phyloP scores from a whole-genome alignment of 148 eudicot genomes.

The Vaccinium corymbosum region DNA sequence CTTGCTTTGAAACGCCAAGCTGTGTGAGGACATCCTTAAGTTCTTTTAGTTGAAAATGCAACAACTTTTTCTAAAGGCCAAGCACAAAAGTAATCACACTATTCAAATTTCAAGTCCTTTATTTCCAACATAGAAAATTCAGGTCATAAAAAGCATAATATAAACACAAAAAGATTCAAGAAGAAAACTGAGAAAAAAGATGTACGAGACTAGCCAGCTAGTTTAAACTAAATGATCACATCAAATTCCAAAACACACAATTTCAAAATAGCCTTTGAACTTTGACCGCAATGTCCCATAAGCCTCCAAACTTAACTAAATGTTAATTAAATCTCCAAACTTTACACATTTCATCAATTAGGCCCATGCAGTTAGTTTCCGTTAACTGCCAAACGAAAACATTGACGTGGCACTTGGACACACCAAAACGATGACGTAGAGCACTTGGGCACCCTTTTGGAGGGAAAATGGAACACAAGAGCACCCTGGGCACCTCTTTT shows the following conservation, averaged over 20 bases:
- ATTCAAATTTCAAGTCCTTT: neutral
- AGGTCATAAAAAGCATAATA: neutral
- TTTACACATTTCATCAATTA: too few species aligned
- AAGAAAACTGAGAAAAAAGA: neutral
- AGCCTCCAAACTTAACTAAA: too few species aligned
- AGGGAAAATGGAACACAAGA: too few species aligned
- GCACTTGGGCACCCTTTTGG: too few species aligned
- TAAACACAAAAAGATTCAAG: neutral
- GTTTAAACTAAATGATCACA: neutral
- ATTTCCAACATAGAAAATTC: neutral
- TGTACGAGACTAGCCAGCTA: neutral
- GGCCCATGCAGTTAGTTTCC: too few species aligned
- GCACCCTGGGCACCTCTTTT: too few species aligned
- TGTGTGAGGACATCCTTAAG: conserved; percentile 80
- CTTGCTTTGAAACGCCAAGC: conserved; percentile 88
- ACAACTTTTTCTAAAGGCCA: conserved; percentile 59
- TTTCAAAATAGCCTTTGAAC: neutral
- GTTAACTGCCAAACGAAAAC: too few species aligned
- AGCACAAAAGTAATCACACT: neutral
- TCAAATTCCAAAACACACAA: neutral
- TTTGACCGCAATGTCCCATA: too few species aligned
- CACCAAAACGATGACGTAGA: too few species aligned
- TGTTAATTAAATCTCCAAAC: too few species aligned
- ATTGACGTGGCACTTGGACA: too few species aligned
- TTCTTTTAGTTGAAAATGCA: conserved; percentile 82